Evolutionary conservation across 495 filamentous ascomycete genomes (phyloP), one percentile per base, ranked within the genome.

Genomic region (Jackrogersella minutella): DNA sequence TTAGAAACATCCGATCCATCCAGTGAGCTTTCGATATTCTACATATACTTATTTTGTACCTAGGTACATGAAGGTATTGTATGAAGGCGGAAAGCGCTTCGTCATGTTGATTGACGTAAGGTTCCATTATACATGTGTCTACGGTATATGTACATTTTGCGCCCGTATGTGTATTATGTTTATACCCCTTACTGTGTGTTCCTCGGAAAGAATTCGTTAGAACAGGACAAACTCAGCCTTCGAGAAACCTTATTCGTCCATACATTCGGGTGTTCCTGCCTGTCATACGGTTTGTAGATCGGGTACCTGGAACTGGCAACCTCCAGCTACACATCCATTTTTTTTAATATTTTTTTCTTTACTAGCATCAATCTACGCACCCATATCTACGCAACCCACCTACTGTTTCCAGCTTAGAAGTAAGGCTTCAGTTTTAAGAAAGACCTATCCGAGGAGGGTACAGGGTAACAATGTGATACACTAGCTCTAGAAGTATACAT

Each of bases 91-190:
- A 58, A 62, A 58, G 41, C 53, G 60, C 41, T 57, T 69, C 61
- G 55, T 60, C 66, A 64, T 69, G 66, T 64, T 64, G 66, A 69
- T 64, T 69, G 66, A 69, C 66, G 66, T 69, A 64, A 69, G 66
- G 66, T 69, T 69, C 60, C 66, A 69, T 69, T 60, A 44, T 55
- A 55, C 39, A 49, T 51, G 34, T 46, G 56, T 59, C 54, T 14
- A 13, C 21, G 22, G 30, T 36, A 58, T 5, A 13, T 57, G 26
- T 50, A 50, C 46, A 21, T 39, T 30, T 14, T 26, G 22, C 51
- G n/a, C 10, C 34, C 51, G 51, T 19, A 41, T 40, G 22, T 49
- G 19, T 9, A 26, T 10, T 54, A 17, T 9, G 26, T n/a, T n/a
- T n/a, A n/a, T n/a, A 21, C 33, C 39, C 17, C 13, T 19, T 43